phyloP scores from a whole-genome alignment of 805 yeast species.

The Lachancea quebecensis region DNA sequence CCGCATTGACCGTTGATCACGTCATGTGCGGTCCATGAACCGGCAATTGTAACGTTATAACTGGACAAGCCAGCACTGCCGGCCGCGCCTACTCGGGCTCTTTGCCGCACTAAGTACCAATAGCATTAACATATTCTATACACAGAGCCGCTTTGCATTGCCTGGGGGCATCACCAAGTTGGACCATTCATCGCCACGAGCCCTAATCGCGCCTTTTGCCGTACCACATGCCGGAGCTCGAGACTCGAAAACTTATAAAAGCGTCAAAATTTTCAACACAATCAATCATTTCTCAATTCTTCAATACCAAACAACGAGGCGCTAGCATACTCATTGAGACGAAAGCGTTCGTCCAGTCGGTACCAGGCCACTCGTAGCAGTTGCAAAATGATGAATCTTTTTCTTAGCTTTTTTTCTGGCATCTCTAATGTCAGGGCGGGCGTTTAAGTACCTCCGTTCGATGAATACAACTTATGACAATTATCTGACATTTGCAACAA shows the following conservation, averaged over 20 bases:
- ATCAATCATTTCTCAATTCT: not conserved
- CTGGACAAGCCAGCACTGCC: no score
- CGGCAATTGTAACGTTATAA: no score
- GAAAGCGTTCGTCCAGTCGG: slow-evolving; percentile 5
- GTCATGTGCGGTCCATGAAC: not conserved
- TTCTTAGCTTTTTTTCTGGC: slow-evolving; percentile 65
- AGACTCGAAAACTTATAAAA: not conserved
- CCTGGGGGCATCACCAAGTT: not conserved
- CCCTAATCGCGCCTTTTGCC: not conserved
- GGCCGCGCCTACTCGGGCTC: not conserved
- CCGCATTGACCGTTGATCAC: slow-evolving; percentile 17
- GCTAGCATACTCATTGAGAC: not conserved
- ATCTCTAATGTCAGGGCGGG: slow-evolving; percentile 83
- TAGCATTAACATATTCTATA: not conserved
- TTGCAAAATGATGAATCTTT: slow-evolving; percentile 24
- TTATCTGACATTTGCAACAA: slow-evolving; percentile 9
- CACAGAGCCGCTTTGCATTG: not conserved
- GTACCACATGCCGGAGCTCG: not conserved
- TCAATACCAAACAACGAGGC: not conserved
- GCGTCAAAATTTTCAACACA: not conserved
- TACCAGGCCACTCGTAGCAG: not conserved
- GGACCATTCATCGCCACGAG: not conserved
- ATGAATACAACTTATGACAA: slow-evolving; percentile 70
- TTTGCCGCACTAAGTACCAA: not conserved
- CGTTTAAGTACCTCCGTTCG: slow-evolving; percentile 49